phyloP scores from a whole-genome alignment of 2,329 filamentous ascomycete species.

The Teratosphaeria nubilosa region DNA sequence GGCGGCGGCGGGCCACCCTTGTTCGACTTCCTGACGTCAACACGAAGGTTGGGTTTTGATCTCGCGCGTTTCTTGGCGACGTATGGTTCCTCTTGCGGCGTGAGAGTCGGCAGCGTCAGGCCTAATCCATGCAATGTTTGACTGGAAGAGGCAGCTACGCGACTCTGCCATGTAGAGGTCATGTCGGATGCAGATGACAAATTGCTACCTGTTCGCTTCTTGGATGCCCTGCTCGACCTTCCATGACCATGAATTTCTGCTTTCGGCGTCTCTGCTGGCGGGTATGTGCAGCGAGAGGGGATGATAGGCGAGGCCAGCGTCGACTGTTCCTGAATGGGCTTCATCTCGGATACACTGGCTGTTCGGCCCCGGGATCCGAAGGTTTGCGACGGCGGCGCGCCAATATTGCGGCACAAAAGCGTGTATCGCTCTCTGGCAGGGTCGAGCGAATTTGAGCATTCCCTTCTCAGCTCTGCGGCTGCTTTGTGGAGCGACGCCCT shows the following conservation, averaged over 20 bases:
- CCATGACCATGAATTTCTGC: slow-evolving; percentile 4
- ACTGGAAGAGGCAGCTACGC: slow-evolving; percentile 3
- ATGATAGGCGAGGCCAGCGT: slow-evolving; percentile 6
- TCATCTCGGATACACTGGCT: slow-evolving; percentile 2
- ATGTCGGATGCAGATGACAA: neutral
- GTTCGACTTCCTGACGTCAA: neutral
- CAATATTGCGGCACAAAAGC: neutral
- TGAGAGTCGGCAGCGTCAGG: neutral
- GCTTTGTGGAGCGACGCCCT: slow-evolving; percentile 8
- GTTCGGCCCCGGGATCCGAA: neutral
- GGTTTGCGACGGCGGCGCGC: neutral
- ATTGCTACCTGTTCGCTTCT: neutral
- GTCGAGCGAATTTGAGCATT: slow-evolving; percentile 17
- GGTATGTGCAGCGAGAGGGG: slow-evolving; percentile 2
- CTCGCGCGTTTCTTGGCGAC: neutral
- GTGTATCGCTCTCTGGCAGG: slow-evolving; percentile 1
- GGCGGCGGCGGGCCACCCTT: slow-evolving; percentile 7
- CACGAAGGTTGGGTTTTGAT: slow-evolving; percentile 1
- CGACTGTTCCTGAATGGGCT: slow-evolving; percentile 6
- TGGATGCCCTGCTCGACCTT: slow-evolving; percentile 5
- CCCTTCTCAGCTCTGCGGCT: slow-evolving; percentile 8
- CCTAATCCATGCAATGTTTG: slow-evolving; percentile 4
- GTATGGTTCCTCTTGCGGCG: neutral
- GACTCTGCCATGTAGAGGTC: neutral
- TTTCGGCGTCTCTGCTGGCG: neutral